phyloP scores from a whole-genome alignment of 2,329 filamentous ascomycete genomes.

The Drechslerella dactyloides region DNA sequence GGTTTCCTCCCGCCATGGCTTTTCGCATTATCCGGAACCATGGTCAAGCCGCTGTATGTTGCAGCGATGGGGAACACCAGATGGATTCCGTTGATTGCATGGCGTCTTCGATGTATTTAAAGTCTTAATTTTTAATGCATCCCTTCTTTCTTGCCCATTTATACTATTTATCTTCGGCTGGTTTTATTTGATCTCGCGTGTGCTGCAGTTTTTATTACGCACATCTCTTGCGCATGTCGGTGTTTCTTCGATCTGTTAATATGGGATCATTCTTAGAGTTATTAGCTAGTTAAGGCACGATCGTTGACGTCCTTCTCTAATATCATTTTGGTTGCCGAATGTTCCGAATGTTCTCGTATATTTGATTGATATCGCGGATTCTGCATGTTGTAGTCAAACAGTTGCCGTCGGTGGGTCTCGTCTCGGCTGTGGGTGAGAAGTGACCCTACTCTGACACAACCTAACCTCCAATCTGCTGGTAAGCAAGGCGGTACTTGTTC shows the following conservation, averaged over 20 bases:
- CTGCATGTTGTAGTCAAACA: neutral
- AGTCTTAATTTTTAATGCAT: conserved; percentile 51
- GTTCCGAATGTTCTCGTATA: conserved; percentile 17
- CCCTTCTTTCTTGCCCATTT: conserved; percentile 21
- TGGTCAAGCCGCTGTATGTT: conserved; percentile 13
- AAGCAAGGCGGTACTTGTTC: conserved; percentile 5
- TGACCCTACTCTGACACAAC: too few relatives aligned
- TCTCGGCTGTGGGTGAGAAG: too few relatives aligned
- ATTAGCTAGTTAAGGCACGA: conserved; percentile 44
- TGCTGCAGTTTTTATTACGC: too few relatives aligned
- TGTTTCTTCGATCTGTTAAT: conserved; percentile 43
- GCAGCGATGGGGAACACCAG: conserved; percentile 46
- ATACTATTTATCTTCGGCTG: neutral
- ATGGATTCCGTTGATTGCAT: conserved; percentile 41
- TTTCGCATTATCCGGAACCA: conserved; percentile 12
- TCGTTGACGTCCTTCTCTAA: conserved; percentile 48
- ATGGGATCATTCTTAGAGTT: conserved; percentile 47
- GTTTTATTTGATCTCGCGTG: too few relatives aligned
- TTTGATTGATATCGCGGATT: conserved; percentile 1
- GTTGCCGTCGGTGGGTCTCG: too few relatives aligned
- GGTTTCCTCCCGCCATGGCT: conserved; percentile 41
- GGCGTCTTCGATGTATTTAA: conserved; percentile 51
- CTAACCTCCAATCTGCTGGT: too few relatives aligned
- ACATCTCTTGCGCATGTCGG: conserved; percentile 6
- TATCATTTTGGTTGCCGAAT: conserved; percentile 35